Percentiles rank a stretch among this genome's conserved stretches.
These are phyloP conservation scores for Lactarius psammicola DNA, from an alignment of 768 basidiomycete genomes.

Conservation along the genomic window DNA sequence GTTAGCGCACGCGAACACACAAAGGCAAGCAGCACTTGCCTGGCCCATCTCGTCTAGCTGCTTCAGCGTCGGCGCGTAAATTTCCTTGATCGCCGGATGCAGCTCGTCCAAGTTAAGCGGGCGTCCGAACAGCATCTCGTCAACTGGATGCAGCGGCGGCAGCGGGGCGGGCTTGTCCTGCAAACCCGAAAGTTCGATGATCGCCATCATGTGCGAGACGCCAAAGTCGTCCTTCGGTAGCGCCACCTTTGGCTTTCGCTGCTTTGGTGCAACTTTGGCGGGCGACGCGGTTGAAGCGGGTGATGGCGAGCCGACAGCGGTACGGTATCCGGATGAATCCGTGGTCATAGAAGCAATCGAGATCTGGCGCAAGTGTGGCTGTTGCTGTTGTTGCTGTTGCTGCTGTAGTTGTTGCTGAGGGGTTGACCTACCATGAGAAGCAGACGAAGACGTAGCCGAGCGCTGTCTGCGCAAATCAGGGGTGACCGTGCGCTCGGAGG, in stretches of 20 bases:
- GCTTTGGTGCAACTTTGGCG: conserved; percentile 37
- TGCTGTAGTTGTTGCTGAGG: conserved; percentile 11
- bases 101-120: conserved; percentile 58
- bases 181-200: conserved; percentile 66
- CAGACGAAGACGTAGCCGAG: conserved; percentile 20
- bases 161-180: conserved; percentile 38
- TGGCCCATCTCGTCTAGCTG: conserved; percentile 79
- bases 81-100: conserved; percentile 69
- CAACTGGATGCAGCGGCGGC: conserved; percentile 58
- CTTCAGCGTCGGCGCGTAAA: conserved; percentile 68
- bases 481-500: conserved; percentile 35
- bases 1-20: not conserved
- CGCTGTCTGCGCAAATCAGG: conserved; percentile 20
- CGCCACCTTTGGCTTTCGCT: conserved; percentile 43
- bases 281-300: conserved; percentile 16
- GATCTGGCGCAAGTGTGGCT: conserved; percentile 21
- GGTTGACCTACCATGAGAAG: conserved; percentile 14
- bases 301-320: conserved; percentile 26
- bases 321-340: conserved; percentile 29
- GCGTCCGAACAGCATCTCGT: conserved; percentile 70
- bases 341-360: conserved; percentile 24
- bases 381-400: not conserved
- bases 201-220: conserved; percentile 78
- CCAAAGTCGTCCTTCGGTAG: conserved; percentile 85
- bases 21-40: conserved; percentile 41